Percentiles rank a stretch among this genome's conserved stretches.
phyloP scores from a whole-genome alignment of 495 filamentous ascomycete species.

The Penicillium atrosanguineum region DNA sequence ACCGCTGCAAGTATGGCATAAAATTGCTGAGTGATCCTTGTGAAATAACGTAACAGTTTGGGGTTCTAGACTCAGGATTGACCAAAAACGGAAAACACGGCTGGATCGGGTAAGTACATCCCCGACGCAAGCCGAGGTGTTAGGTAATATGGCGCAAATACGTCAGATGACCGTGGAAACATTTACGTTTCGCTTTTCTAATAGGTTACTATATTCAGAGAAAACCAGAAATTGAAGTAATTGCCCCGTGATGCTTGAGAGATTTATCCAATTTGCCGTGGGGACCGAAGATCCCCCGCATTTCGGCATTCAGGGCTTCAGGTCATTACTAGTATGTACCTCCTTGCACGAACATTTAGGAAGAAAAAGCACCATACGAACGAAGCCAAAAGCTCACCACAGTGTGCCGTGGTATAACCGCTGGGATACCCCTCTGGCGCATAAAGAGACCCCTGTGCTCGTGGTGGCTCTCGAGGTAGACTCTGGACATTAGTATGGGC shows the following conservation, averaged over 20 bases:
- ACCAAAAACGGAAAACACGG: constrained; percentile 4
- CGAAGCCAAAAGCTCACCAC: too few species aligned
- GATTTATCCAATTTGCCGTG: constrained; percentile 3
- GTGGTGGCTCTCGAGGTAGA: too few species aligned
- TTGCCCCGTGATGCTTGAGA: constrained; percentile 1
- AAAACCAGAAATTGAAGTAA: constrained; percentile 1
- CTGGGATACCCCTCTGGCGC: too few species aligned
- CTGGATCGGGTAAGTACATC: constrained; percentile 10
- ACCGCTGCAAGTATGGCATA: not conserved
- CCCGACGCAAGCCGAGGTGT: constrained; percentile 8
- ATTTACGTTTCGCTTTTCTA: constrained; percentile 6
- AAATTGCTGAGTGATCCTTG: not conserved
- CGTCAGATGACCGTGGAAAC: constrained; percentile 9
- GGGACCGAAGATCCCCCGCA: not conserved
- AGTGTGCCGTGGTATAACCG: too few species aligned
- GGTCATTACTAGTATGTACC: not conserved
- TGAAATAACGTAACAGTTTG: constrained; percentile 12
- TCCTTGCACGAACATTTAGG: too few species aligned
- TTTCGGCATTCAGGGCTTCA: not conserved
- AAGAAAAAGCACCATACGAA: too few species aligned
- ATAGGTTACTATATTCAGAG: not conserved
- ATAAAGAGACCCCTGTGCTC: too few species aligned
- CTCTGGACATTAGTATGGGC: too few species aligned
- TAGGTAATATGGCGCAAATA: constrained; percentile 18
- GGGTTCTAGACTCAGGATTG: constrained; percentile 8